Conservation (phyloP, 2,329 filamentous ascomycete species). For the Nemania bipapillata region DNA sequence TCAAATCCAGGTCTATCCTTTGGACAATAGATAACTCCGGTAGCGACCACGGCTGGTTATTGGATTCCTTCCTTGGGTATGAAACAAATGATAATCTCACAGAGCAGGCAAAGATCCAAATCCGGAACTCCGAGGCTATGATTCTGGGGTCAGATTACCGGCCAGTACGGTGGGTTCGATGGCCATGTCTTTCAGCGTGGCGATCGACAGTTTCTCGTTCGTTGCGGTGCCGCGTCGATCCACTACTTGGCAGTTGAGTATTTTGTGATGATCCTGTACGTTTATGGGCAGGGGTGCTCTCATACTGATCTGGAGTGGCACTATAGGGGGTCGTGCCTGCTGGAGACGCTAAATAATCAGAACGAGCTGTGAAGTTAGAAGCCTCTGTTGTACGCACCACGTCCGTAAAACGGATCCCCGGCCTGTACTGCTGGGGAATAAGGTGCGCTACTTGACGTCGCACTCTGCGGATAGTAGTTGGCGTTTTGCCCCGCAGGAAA, state of each 20-base stretch:
- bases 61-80: constrained; percentile 50
- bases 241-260: constrained; percentile 50
- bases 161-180: constrained; percentile 47
- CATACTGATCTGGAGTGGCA: constrained; percentile 63
- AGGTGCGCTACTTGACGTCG: constrained; percentile 48
- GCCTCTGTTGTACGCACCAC: constrained; percentile 66
- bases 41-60: constrained; percentile 42
- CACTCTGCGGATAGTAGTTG: constrained; percentile 51
- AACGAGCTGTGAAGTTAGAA: constrained; percentile 47
- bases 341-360: constrained; percentile 65
- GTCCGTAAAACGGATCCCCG: constrained; percentile 66
- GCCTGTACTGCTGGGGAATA: constrained; percentile 56
- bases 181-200: constrained; percentile 48
- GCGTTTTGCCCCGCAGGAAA: constrained; percentile 46
- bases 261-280: constrained; percentile 47
- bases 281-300: constrained; percentile 56
- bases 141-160: constrained; percentile 47
- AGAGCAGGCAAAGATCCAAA: constrained; percentile 37
- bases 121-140: constrained; percentile 40
- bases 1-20: constrained; percentile 51
- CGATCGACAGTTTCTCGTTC: constrained; percentile 51
- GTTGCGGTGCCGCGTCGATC: constrained; percentile 48
- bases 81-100: constrained; percentile 47
- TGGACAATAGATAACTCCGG: constrained; percentile 47
- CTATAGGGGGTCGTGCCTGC: constrained; percentile 60